Evolutionary conservation across 2,329 filamentous ascomycete species (phyloP).

Genomic region (Stachybotrys chartarum): DNA sequence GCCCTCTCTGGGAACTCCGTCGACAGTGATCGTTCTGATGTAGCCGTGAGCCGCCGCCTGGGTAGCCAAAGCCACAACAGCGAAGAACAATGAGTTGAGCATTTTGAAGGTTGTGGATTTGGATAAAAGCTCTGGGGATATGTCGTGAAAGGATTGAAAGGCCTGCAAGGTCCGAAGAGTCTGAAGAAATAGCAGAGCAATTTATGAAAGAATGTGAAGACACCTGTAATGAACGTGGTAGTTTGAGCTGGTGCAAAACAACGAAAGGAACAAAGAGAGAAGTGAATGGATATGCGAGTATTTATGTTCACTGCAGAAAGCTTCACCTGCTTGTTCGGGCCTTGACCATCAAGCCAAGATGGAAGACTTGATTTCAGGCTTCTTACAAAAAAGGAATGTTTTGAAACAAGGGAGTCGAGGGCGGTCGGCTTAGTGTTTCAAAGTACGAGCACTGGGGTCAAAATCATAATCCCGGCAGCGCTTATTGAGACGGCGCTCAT

Average conservation of each 20-base stretch:
- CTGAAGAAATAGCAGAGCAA: too few relatives aligned
- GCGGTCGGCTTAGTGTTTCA: not conserved
- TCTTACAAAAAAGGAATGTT: not conserved
- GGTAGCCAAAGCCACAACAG: slow-evolving; percentile 9
- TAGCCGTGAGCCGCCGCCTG: slow-evolving; percentile 16
- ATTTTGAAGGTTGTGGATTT: slow-evolving; percentile 4
- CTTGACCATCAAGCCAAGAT: not conserved
- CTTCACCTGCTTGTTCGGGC: not conserved
- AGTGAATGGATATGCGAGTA: not conserved
- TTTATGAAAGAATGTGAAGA: too few relatives aligned
- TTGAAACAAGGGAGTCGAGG: not conserved
- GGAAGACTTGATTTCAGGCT: not conserved
- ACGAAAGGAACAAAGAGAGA: not conserved
- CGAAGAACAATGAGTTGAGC: slow-evolving; percentile 6
- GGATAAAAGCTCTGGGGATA: not conserved
- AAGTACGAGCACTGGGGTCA: not conserved
- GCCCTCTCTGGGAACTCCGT: slow-evolving; percentile 27
- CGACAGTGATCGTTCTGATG: slow-evolving; percentile 12
- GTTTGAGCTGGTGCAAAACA: not conserved
- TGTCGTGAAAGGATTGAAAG: too few relatives aligned
- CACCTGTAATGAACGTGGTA: too few relatives aligned
- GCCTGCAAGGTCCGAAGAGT: too few relatives aligned
- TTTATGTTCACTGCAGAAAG: not conserved
- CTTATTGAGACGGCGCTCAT: not conserved
- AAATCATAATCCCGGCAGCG: too few relatives aligned